phyloP scores from a whole-genome alignment of 257 asterid genomes.

The Nicotiana noctiflora region DNA sequence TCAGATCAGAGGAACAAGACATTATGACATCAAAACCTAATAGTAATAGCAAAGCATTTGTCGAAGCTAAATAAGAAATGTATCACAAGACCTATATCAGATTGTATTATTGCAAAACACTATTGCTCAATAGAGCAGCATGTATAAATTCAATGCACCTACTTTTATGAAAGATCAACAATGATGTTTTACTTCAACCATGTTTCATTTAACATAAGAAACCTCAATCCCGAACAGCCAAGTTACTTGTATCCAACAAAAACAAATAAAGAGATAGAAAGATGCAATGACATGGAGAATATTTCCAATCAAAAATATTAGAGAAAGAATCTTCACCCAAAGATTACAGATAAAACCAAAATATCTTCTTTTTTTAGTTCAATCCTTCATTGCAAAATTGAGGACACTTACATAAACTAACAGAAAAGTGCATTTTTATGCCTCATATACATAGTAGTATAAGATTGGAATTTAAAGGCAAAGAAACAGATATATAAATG shows the following conservation, averaged over 20 bases:
- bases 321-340: background rate
- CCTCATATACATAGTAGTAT: background rate
- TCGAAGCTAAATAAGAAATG: background rate
- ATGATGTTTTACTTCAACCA: background rate
- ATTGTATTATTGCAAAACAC: background rate
- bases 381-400: background rate
- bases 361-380: background rate
- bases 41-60: background rate
- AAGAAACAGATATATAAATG: constrained; percentile 8
- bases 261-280: background rate
- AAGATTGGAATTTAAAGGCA: background rate
- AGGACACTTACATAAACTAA: background rate
- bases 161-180: background rate
- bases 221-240: background rate
- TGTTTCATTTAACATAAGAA: background rate
- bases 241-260: background rate
- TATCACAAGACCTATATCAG: background rate
- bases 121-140: background rate
- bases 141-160: background rate
- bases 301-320: background rate
- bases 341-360: background rate
- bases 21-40: background rate
- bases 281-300: background rate
- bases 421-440: background rate
- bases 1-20: background rate